phyloP scores from a whole-genome alignment of 768 basidiomycete species.

The Russula lepida region DNA sequence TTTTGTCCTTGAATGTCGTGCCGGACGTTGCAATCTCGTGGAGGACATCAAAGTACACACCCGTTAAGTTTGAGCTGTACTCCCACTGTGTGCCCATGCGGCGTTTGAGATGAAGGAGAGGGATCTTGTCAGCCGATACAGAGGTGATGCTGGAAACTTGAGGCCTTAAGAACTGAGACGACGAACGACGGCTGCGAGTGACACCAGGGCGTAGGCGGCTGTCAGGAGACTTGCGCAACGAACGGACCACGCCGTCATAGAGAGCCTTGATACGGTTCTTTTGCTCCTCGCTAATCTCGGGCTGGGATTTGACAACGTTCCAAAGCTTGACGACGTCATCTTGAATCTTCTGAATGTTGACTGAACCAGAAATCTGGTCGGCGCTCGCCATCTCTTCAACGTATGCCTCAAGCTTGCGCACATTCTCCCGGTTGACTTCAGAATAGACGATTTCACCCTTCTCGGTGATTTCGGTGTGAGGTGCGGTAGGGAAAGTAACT shows the following conservation, averaged over 20 bases:
- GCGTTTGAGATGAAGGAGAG: slow-evolving; percentile 92
- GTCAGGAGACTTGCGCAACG: slow-evolving; percentile 74
- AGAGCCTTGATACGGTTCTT: slow-evolving; percentile 91
- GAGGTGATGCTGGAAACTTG: slow-evolving; percentile 63
- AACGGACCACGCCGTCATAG: slow-evolving; percentile 94
- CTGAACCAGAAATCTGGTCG: slow-evolving; percentile 68
- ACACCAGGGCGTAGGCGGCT: slow-evolving; percentile 40
- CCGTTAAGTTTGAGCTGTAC: slow-evolving; percentile 93
- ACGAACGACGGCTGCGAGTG: slow-evolving; percentile 76
- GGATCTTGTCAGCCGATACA: slow-evolving; percentile 83
- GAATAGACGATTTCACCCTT: slow-evolving; percentile 94
- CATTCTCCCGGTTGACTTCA: slow-evolving; percentile 92
- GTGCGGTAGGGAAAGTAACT: slow-evolving; percentile 99
- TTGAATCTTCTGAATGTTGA: slow-evolving; percentile 97
- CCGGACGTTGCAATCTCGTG: slow-evolving; percentile 98
- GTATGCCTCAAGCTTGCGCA: slow-evolving; percentile 95
- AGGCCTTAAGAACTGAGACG: slow-evolving; percentile 95
- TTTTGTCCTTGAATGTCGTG: slow-evolving; percentile 98
- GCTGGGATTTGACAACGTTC: slow-evolving; percentile 95
- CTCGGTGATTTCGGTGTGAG: slow-evolving; percentile 84
- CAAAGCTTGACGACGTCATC: slow-evolving; percentile 95
- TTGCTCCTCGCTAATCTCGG: slow-evolving; percentile 94
- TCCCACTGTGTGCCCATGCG: slow-evolving; percentile 94
- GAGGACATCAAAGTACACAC: slow-evolving; percentile 91
- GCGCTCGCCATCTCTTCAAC: slow-evolving; percentile 98